Evolutionary conservation across 805 yeast species (phyloP), one percentile per base, ranked within the genome.

Genomic region (Priceomyces castillae): DNA sequence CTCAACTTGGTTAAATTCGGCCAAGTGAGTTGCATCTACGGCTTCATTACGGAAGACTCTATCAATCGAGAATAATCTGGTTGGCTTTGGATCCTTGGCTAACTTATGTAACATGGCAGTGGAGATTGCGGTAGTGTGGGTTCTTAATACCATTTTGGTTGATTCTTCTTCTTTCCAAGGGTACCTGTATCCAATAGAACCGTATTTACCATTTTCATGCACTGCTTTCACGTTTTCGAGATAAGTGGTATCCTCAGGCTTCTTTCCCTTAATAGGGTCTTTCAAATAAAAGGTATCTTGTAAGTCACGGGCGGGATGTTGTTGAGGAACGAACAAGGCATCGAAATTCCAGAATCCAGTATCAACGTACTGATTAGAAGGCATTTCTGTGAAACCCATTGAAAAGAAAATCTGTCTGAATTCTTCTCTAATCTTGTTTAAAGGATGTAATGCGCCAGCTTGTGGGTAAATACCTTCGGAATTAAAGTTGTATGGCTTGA

Each of bases 41-140:
- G 99, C 98, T 74, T 94, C 99, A 66, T 94, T 94, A 75, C 99
- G 88, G 87, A 94, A 94, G 47, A 94, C 99, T 63, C 97, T 82
- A 68, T 94, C 99, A 58, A 94, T 95, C 39, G 96, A 87, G 75
- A 94, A 94, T 62, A 89, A 77, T 71, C 98, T 82, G 7, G 86
- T 78, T 46, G 98, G 97, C 58, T 81, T 82, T 48, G 96, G 96
- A 65, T 89, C 84, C 50, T 79, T 70, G 42, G 98, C 97, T 54
- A 94, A 77, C 59, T 87, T 65, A 64, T 94, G 86, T 59, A 94
- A 78, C 88, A 94, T 84, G 37, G 78, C 77, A 6, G 97, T 79
- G 3, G 97, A 90, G 44, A 92, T 85, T 25, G 99, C 95, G 20
- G 99, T 94, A 38, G 98, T 89, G 70, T 94, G 99, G 3, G 99